phyloP scores from a whole-genome alignment of 1,284 basidiomycete species.

The Leccinum fuscescens region DNA sequence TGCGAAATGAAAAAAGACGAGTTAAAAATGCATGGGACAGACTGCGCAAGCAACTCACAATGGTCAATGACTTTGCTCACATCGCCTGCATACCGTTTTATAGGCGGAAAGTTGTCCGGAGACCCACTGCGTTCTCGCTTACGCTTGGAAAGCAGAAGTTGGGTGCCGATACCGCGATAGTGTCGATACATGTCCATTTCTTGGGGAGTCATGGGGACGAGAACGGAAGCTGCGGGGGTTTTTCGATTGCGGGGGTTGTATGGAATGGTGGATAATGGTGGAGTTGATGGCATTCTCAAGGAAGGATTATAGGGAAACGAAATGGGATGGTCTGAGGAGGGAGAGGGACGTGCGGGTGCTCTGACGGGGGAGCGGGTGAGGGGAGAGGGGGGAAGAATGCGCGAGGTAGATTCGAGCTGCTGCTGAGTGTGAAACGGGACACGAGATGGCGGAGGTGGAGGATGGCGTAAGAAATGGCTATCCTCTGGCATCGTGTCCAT shows the following conservation, averaged over 20 bases:
- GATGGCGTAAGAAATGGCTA: conserved; percentile 30
- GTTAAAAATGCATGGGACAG: neutral
- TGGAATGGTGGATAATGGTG: conserved; percentile 41
- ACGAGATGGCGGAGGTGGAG: conserved; percentile 27
- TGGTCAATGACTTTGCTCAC: conserved; percentile 69
- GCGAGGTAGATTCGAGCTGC: conserved; percentile 25
- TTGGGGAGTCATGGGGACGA: conserved; percentile 59
- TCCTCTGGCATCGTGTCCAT: conserved; percentile 23
- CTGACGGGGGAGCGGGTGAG: conserved; percentile 31
- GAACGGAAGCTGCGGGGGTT: conserved; percentile 59
- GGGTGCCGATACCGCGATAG: conserved; percentile 57
- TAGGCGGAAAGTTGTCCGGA: conserved; percentile 40
- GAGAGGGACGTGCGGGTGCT: conserved; percentile 28
- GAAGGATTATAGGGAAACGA: conserved; percentile 23
- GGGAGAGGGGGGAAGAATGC: conserved; percentile 28
- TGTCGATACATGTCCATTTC: conserved; percentile 63
- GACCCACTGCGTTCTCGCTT: conserved; percentile 50
- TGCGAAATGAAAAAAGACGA: neutral
- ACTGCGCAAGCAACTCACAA: conserved; percentile 46
- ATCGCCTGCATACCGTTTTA: conserved; percentile 59
- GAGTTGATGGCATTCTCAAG: conserved; percentile 30
- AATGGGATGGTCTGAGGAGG: conserved; percentile 22
- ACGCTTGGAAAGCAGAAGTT: conserved; percentile 53
- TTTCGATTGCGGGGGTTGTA: conserved; percentile 65
- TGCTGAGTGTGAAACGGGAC: conserved; percentile 29